phyloP scores from a whole-genome alignment of 352 stramenopile species.

The Globisporangium polare region DNA sequence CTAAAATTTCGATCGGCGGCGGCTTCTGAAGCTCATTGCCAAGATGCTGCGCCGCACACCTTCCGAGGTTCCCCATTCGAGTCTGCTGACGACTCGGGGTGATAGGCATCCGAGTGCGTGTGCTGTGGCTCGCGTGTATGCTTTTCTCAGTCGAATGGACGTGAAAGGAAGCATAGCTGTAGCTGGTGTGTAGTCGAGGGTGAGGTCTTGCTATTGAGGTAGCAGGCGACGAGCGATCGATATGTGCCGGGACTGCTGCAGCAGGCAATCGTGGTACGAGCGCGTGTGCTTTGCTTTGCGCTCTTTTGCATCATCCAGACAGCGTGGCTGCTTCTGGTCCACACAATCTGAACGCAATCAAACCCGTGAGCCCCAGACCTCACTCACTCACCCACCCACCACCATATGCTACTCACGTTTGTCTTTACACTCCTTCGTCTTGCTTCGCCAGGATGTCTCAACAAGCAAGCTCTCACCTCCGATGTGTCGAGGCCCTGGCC shows the following conservation, averaged over 20 bases:
- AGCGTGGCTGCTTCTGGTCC: too few relatives aligned
- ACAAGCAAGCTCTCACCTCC: background rate
- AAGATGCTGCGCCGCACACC: constrained; percentile 46
- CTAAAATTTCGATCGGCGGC: constrained; percentile 28
- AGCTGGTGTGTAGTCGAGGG: too few relatives aligned
- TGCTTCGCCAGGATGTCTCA: background rate
- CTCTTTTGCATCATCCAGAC: too few relatives aligned
- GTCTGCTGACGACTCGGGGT: constrained; percentile 30
- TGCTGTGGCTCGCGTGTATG: too few relatives aligned
- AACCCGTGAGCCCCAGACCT: too few relatives aligned
- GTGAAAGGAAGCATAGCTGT: too few relatives aligned
- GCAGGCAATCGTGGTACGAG: background rate
- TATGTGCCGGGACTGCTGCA: too few relatives aligned
- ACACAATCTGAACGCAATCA: too few relatives aligned
- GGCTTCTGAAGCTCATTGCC: too few relatives aligned
- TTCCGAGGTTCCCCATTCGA: constrained; percentile 42
- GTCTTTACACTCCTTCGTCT: background rate
- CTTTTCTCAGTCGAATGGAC: too few relatives aligned
- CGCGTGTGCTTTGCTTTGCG: background rate
- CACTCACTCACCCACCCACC: too few relatives aligned
- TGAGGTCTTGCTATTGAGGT: background rate
- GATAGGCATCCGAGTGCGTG: constrained; percentile 50
- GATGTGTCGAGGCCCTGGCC: background rate
- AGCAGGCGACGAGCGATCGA: constrained; percentile 68
- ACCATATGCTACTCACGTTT: background rate